A percentile compares a stretch with the other conserved stretches of the same genome.
These are phyloP conservation scores for Sophora flavescens DNA, from an alignment of 306 rosid species.

Conservation along the genomic window DNA sequence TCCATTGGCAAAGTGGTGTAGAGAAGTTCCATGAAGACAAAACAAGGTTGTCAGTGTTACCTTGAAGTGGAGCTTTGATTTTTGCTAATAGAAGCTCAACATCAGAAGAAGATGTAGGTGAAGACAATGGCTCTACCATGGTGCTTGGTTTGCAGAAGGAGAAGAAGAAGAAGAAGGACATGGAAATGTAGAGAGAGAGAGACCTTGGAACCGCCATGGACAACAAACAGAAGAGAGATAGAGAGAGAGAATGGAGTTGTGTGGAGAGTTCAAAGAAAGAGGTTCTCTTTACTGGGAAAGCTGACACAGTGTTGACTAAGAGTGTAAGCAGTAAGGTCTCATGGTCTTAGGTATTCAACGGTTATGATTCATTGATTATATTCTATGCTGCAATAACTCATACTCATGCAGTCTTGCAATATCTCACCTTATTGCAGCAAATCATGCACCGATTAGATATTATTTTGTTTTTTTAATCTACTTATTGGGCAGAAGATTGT, in stretches of 20 bases:
- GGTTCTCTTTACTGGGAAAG: slow-evolving; percentile 63
- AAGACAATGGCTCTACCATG: slow-evolving; percentile 26
- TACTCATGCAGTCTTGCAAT: slow-evolving; percentile 4
- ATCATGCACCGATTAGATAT: slow-evolving; percentile 27
- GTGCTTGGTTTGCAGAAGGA: slow-evolving; percentile 34
- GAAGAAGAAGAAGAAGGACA: slow-evolving; percentile 49
- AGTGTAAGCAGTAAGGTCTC: slow-evolving; percentile 27
- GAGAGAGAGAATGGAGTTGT: background rate
- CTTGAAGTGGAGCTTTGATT: slow-evolving; percentile 83
- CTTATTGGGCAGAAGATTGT: too few species aligned
- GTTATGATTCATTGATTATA: slow-evolving; percentile 41
- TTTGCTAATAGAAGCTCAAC: slow-evolving; percentile 72
- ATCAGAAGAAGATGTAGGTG: slow-evolving; percentile 65
- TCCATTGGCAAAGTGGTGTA: slow-evolving; percentile 88
- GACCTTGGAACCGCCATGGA: slow-evolving; percentile 60
- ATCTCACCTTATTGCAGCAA: slow-evolving; percentile 13
- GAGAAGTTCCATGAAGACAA: slow-evolving; percentile 87
- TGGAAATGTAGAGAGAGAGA: slow-evolving; percentile 54
- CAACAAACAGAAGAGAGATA: slow-evolving; percentile 38
- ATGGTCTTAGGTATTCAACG: slow-evolving; percentile 36
- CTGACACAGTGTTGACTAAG: slow-evolving; percentile 77
- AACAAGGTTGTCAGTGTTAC: slow-evolving; percentile 69
- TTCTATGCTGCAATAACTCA: slow-evolving; percentile 22
- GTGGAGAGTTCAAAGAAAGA: slow-evolving; percentile 56
- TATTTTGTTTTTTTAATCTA: too few species aligned